Evolutionary conservation across 805 yeast species (phyloP).

Genomic region (Monosporozyma servazzii): DNA sequence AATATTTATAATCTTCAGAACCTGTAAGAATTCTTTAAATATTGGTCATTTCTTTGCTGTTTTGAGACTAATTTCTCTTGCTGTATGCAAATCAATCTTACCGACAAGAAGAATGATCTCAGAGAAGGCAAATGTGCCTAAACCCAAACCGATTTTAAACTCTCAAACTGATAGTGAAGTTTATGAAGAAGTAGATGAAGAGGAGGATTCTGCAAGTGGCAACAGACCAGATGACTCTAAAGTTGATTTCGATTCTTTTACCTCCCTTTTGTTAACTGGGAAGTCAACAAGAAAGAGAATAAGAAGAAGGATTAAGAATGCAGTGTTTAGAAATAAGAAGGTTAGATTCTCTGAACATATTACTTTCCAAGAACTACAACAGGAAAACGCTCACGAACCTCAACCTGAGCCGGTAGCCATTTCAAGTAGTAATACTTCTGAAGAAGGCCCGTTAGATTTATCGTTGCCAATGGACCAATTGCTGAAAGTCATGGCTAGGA

Average conservation of each 20-base stretch:
- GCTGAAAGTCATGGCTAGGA: constrained; percentile 36
- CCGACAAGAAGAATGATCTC: constrained; percentile 48
- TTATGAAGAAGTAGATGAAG: constrained; percentile 33
- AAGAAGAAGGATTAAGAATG: constrained; percentile 25
- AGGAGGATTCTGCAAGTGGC: constrained; percentile 8
- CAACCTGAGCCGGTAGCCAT: not conserved
- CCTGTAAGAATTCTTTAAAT: constrained; percentile 51
- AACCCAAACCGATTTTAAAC: constrained; percentile 69
- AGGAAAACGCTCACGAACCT: constrained; percentile 6
- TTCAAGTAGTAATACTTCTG: constrained; percentile 8
- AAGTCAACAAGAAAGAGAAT: constrained; percentile 44
- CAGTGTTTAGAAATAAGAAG: constrained; percentile 41
- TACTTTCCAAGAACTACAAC: constrained; percentile 30
- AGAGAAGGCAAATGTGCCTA: constrained; percentile 56
- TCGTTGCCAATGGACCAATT: constrained; percentile 74
- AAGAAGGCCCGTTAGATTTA: constrained; percentile 39
- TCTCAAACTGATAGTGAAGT: constrained; percentile 45
- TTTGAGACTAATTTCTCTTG: constrained; percentile 68
- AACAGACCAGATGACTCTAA: constrained; percentile 23
- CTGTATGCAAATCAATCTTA: constrained; percentile 40
- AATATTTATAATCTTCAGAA: constrained; percentile 43
- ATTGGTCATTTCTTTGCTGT: constrained; percentile 89
- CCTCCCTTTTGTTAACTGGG: constrained; percentile 77
- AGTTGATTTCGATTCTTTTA: constrained; percentile 77
- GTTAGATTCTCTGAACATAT: constrained; percentile 68